Evolutionary conservation across 371 early-diverging fungal genomes (phyloP).

Genomic region (Mortierella sp.): DNA sequence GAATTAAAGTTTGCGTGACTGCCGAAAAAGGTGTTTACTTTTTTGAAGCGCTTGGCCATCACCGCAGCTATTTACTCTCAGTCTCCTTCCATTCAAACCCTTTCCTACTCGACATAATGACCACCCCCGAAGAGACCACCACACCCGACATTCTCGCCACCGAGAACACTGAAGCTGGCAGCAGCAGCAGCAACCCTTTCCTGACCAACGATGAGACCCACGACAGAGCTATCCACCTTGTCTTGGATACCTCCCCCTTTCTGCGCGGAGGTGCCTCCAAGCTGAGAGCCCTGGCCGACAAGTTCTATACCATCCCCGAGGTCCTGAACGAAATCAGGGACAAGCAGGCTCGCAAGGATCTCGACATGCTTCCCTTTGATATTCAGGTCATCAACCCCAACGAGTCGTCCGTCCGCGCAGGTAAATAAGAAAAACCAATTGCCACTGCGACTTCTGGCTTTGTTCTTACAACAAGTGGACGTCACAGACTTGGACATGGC

Average conservation of each 20-base stretch:
- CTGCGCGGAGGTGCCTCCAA: constrained; percentile 63
- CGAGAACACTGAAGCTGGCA: constrained; percentile 11
- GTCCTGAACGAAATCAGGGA: constrained; percentile 91
- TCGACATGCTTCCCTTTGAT: constrained; percentile 77
- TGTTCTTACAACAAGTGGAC: neutral
- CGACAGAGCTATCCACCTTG: constrained; percentile 60
- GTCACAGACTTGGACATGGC: neutral
- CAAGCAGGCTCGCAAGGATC: constrained; percentile 75
- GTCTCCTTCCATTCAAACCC: neutral
- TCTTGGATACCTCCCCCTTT: constrained; percentile 81
- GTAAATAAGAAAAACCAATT: constrained; percentile 52
- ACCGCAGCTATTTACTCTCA: neutral
- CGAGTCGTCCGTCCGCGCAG: constrained; percentile 82
- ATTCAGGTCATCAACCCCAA: constrained; percentile 77
- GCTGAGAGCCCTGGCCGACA: constrained; percentile 70
- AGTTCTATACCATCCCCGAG: constrained; percentile 90
- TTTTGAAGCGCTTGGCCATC: neutral
- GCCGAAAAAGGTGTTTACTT: constrained; percentile 8
- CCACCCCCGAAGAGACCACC: constrained; percentile 20
- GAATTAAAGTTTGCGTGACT: constrained; percentile 5
- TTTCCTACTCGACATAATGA: constrained; percentile 19
- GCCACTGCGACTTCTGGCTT: neutral
- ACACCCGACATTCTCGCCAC: constrained; percentile 10
- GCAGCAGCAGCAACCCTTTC: constrained; percentile 40
- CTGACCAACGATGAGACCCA: constrained; percentile 42